Conservation (phyloP, 2,329 filamentous ascomycete species). For the Camillea tinctor region DNA sequence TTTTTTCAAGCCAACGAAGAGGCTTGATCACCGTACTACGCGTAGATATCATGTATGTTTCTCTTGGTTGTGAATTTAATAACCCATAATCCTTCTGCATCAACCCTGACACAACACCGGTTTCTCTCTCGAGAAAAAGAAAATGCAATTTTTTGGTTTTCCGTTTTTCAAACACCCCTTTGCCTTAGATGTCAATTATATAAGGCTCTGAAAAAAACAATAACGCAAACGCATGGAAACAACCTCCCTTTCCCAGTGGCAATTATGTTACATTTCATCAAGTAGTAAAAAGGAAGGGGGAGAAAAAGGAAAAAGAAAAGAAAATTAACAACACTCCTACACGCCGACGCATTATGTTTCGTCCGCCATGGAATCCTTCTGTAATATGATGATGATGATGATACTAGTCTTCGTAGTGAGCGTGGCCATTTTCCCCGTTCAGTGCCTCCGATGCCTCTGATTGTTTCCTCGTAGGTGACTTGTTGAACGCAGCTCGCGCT, state of each 20-base stretch:
- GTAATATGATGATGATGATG: constrained; percentile 8
- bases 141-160: background rate
- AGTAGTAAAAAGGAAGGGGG: too few species aligned
- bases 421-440: constrained; percentile 26
- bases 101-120: background rate
- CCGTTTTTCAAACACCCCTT: background rate
- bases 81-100: background rate
- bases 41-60: background rate
- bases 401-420: constrained; percentile 19
- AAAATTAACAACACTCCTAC: constrained; percentile 13
- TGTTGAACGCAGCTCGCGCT: constrained; percentile 10
- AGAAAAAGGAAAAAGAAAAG: constrained; percentile 10
- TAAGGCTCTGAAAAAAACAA: background rate
- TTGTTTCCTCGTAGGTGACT: constrained; percentile 10
- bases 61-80: background rate
- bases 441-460: constrained; percentile 15
- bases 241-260: background rate
- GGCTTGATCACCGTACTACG: background rate
- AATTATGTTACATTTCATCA: background rate
- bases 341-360: constrained; percentile 20
- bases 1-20: background rate
- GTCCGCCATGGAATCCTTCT: constrained; percentile 1
- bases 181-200: background rate
- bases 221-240: background rate
- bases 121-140: background rate